phyloP scores from a whole-genome alignment of 2,329 filamentous ascomycete genomes.

The Emergomyces pasteurianus region DNA sequence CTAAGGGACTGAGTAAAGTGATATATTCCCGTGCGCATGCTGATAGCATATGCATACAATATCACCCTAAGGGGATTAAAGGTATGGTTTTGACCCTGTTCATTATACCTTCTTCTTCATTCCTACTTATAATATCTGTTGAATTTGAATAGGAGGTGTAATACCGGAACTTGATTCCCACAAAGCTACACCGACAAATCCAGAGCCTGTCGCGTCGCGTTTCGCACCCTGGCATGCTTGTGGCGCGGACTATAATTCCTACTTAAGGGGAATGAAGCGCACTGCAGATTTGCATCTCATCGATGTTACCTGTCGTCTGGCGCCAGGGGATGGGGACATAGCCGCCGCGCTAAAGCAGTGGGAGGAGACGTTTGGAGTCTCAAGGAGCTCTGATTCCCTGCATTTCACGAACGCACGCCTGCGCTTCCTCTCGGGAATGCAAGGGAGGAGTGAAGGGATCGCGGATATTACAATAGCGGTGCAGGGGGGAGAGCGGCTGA shows the following conservation, averaged over 20 bases:
- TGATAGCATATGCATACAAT: conserved; percentile 29
- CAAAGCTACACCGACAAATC: conserved; percentile 20
- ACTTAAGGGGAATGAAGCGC: conserved; percentile 27
- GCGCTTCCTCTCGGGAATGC: conserved; percentile 23
- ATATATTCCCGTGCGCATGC: conserved; percentile 26
- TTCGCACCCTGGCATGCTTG: conserved; percentile 38
- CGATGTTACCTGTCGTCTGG: conserved; percentile 26
- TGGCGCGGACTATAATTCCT: conserved; percentile 23
- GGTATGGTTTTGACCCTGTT: conserved; percentile 12
- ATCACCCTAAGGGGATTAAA: conserved; percentile 34
- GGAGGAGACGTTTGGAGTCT: conserved; percentile 28
- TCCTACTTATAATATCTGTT: not conserved
- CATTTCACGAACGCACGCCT: conserved; percentile 24
- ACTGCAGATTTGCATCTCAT: conserved; percentile 25
- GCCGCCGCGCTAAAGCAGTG: conserved; percentile 29
- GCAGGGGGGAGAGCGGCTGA: conserved; percentile 19
- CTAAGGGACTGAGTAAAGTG: conserved; percentile 23
- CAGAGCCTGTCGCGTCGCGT: conserved; percentile 24
- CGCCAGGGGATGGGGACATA: conserved; percentile 24
- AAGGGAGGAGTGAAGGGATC: conserved; percentile 25
- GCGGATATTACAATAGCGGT: conserved; percentile 30
- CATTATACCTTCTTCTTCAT: not conserved
- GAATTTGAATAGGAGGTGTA: conserved; percentile 24
- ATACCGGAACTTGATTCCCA: conserved; percentile 36
- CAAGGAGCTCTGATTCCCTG: conserved; percentile 11